Percentiles rank a stretch among this genome's conserved stretches.
phyloP scores from a whole-genome alignment of 202 grass and related monocot genomes.

The Hordeum pubiflorum region DNA sequence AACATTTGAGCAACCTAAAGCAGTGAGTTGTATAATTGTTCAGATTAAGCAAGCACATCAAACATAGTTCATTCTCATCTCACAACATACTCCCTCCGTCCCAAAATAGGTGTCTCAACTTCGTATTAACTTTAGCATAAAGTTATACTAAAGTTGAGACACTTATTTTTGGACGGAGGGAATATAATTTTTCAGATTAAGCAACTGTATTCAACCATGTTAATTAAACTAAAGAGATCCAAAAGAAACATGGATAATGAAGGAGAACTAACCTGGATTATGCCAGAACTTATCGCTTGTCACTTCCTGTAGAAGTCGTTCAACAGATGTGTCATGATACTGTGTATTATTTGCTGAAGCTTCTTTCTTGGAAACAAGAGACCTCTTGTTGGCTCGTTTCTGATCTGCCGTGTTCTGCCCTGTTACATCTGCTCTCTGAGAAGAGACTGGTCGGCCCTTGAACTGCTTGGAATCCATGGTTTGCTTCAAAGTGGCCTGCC shows the following conservation, averaged over 20 bases:
- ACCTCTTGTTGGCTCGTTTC: slow-evolving; percentile 65
- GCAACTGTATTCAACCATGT: slow-evolving; percentile 8
- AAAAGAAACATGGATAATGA: neutral
- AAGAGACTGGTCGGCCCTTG: slow-evolving; percentile 38
- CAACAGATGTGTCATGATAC: slow-evolving; percentile 82
- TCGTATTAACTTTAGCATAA: no score
- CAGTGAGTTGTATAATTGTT: neutral
- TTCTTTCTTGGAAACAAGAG: slow-evolving; percentile 77
- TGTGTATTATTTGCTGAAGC: slow-evolving; percentile 44
- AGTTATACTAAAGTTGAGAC: no score
- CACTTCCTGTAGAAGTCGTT: slow-evolving; percentile 82
- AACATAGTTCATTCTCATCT: neutral
- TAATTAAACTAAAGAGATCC: neutral
- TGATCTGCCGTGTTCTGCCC: slow-evolving; percentile 51
- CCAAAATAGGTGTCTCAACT: no score
- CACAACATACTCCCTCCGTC: no score
- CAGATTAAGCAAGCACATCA: neutral
- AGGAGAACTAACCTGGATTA: slow-evolving; percentile 70
- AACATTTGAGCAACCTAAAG: slow-evolving; percentile 10
- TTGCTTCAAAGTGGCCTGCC: slow-evolving; percentile 49
- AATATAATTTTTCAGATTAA: neutral
- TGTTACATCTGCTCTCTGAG: slow-evolving; percentile 39
- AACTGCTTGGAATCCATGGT: slow-evolving; percentile 49
- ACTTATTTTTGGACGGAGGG: no score
- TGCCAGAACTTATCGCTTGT: slow-evolving; percentile 97